Evolutionary conservation across 1,139 yeast species (phyloP).

Genomic region (Pneumocystis canis): DNA sequence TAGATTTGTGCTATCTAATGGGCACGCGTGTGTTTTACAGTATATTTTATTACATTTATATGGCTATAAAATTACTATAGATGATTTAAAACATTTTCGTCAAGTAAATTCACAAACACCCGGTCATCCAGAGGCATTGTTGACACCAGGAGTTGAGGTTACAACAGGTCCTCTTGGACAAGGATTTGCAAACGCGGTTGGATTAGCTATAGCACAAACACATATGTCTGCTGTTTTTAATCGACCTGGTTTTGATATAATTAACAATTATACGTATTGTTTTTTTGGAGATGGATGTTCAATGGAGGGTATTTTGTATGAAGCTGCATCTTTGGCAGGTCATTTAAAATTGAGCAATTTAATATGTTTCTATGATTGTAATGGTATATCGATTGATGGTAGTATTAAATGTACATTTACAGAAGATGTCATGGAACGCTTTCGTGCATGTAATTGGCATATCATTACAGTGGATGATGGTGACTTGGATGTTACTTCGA

Average conservation of each 20-base stretch:
- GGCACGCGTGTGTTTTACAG: conserved; percentile 89
- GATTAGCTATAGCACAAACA: conserved; percentile 88
- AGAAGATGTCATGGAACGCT: conserved; percentile 78
- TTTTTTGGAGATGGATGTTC: conserved; percentile 97
- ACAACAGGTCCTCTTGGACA: conserved; percentile 99
- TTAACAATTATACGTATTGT: conserved; percentile 62
- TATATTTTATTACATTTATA: conserved; percentile 74
- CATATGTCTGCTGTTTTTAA: conserved; percentile 88
- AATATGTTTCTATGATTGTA: conserved; percentile 93
- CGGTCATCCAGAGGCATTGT: conserved; percentile 86
- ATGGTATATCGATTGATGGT: conserved; percentile 96
- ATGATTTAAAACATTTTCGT: conserved; percentile 84
- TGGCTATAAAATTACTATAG: conserved; percentile 70
- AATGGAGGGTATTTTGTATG: conserved; percentile 96
- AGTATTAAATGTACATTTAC: conserved; percentile 81
- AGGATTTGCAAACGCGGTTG: conserved; percentile 94
- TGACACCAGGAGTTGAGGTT: conserved; percentile 79
- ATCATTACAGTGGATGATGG: conserved; percentile 64
- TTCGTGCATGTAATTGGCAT: conserved; percentile 94
- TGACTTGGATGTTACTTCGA: conserved; percentile 60
- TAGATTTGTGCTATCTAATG: conserved; percentile 87
- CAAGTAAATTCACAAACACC: conserved; percentile 85
- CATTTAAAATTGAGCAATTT: conserved; percentile 88
- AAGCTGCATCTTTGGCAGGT: conserved; percentile 91
- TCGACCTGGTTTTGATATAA: conserved; percentile 61